phyloP scores from a whole-genome alignment of 768 basidiomycete genomes.

The Amanita fuliginea region DNA sequence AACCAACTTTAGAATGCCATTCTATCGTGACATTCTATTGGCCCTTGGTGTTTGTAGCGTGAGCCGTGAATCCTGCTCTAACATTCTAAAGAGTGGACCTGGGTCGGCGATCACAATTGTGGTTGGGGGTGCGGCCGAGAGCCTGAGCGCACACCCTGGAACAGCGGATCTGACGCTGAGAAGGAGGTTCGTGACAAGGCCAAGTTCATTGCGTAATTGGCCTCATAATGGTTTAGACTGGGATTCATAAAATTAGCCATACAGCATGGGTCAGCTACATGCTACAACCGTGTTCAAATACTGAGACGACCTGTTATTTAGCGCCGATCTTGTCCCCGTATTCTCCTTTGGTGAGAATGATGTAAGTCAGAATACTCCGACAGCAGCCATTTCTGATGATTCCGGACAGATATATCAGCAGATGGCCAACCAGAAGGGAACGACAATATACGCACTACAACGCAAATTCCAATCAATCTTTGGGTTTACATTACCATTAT shows the following conservation, averaged over 20 bases:
- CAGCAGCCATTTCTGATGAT: background rate
- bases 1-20: constrained; percentile 84
- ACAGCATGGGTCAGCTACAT: constrained; percentile 57
- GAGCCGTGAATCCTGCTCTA: constrained; percentile 80
- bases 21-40: constrained; percentile 89
- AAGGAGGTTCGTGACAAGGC: constrained; percentile 38
- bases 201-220: background rate
- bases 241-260: constrained; percentile 96
- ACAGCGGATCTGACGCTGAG: constrained; percentile 83
- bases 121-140: constrained; percentile 93
- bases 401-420: constrained; percentile 79
- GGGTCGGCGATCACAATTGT: constrained; percentile 84
- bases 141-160: constrained; percentile 89
- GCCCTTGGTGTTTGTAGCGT: constrained; percentile 88
- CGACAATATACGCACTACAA: constrained; percentile 76
- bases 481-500: constrained; percentile 95
- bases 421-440: constrained; percentile 92
- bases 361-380: constrained; percentile 33
- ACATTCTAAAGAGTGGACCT: constrained; percentile 61
- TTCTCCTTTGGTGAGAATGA: constrained; percentile 99
- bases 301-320: constrained; percentile 16
- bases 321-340: constrained; percentile 93
- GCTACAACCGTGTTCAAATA: background rate
- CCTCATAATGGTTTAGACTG: constrained; percentile 31
- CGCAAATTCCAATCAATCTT: constrained; percentile 87